Conservation (phyloP, 176 grass and related monocot species). For the Microstegium vimineum region DNA sequence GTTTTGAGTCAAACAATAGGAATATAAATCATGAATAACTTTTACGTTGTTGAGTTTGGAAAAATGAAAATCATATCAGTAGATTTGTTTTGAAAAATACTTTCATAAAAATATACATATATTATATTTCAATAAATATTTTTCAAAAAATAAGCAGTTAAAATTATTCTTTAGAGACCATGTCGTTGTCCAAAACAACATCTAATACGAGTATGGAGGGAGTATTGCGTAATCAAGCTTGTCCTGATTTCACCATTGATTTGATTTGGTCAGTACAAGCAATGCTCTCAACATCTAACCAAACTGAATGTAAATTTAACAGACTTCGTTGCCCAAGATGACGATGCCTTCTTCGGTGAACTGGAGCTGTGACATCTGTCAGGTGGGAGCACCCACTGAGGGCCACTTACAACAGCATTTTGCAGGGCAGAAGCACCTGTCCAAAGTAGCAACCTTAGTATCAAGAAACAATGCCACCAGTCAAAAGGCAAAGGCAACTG, state of each 20-base stretch:
- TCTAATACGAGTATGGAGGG: too few relatives aligned
- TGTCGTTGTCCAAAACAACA: too few relatives aligned
- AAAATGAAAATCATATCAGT: too few relatives aligned
- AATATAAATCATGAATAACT: too few relatives aligned
- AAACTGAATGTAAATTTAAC: not conserved
- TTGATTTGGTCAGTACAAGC: not conserved
- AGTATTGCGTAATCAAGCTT: not conserved
- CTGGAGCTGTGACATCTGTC: conserved; percentile 31
- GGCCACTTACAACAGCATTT: conserved; percentile 13
- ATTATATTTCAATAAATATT: too few relatives aligned
- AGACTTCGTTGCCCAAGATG: not conserved
- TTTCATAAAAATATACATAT: too few relatives aligned
- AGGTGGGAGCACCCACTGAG: conserved; percentile 9
- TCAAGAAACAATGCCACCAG: not conserved
- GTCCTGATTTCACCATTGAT: not conserved
- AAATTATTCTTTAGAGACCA: too few relatives aligned
- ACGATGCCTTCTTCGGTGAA: not conserved
- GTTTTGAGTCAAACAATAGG: too few relatives aligned
- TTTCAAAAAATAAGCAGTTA: too few relatives aligned
- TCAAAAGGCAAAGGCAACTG: not conserved
- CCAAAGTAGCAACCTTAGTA: not conserved
- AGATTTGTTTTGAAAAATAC: too few relatives aligned
- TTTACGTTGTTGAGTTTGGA: too few relatives aligned
- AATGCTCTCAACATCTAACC: not conserved
- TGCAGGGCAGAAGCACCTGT: conserved; percentile 26